phyloP scores from a whole-genome alignment of 2,329 filamentous ascomycete genomes.

The Fusarium annulatum region DNA sequence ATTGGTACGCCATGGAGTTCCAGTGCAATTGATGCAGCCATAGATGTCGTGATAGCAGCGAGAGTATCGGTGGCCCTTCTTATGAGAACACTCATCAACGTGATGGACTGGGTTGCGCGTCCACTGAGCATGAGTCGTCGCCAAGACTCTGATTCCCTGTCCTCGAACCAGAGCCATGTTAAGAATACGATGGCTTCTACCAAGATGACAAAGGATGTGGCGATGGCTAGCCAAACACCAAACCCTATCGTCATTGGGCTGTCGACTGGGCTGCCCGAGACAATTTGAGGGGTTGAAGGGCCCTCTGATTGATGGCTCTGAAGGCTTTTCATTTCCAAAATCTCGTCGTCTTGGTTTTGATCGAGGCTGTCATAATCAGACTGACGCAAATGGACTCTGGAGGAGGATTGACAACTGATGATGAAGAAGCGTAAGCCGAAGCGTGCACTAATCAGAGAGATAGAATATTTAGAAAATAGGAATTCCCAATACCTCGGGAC shows the following conservation, averaged over 20 bases:
- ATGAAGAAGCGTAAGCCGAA: not conserved
- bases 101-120: not conserved
- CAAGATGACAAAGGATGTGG: too few relatives aligned
- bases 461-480: fast-evolving
- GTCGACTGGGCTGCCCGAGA: too few relatives aligned
- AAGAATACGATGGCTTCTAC: not conserved
- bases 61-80: not conserved
- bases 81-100: not conserved
- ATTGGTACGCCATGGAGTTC: not conserved
- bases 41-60: not conserved
- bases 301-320: too few relatives aligned
- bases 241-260: too few relatives aligned
- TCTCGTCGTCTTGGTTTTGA: too few relatives aligned
- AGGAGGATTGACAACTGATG: not conserved
- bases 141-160: too few relatives aligned
- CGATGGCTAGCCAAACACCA: too few relatives aligned
- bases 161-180: not conserved
- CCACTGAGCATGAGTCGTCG: not conserved
- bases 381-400: too few relatives aligned
- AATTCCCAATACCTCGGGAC: fast-evolving
- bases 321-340: not conserved
- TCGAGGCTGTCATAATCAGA: not conserved
- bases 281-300: too few relatives aligned
- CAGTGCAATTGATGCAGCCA: not conserved
- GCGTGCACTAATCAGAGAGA: fast-evolving